A percentile compares a stretch with the other conserved stretches of the same genome.
phyloP scores from a whole-genome alignment of 305 asterid genomes.

The Ilex paraguariensis region DNA sequence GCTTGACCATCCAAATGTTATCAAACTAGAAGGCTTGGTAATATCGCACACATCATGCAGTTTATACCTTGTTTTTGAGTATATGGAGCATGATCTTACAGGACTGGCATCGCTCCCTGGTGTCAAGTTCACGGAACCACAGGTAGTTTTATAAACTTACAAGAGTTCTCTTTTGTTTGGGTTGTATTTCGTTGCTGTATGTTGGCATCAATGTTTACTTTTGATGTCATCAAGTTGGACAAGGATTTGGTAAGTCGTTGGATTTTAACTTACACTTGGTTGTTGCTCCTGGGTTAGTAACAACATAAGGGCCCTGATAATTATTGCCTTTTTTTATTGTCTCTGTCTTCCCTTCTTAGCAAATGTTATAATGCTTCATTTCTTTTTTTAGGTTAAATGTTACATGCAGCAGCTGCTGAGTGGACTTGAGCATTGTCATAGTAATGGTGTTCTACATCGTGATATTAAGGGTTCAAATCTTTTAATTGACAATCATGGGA shows the following conservation, averaged over 20 bases:
- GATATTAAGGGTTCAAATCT: conserved; percentile 97
- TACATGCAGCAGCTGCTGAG: conserved; percentile 88
- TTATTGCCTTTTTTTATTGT: too few relatives aligned
- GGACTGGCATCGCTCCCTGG: conserved; percentile 93
- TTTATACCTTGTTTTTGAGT: conserved; percentile 85
- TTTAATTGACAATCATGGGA: conserved; percentile 65
- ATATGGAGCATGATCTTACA: conserved; percentile 96
- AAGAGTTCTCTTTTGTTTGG: too few relatives aligned
- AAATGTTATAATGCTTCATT: neutral
- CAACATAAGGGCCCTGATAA: too few relatives aligned
- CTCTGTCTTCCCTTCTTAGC: too few relatives aligned
- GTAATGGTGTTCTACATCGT: conserved; percentile 78
- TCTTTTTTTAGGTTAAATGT: conserved; percentile 63
- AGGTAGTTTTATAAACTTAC: conserved; percentile 29
- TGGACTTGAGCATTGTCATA: conserved; percentile 89
- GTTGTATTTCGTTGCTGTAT: too few relatives aligned
- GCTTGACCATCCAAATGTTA: conserved; percentile 91
- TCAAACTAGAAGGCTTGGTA: conserved; percentile 85
- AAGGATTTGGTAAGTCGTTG: too few relatives aligned
- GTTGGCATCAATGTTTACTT: too few relatives aligned
- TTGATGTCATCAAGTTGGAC: too few relatives aligned
- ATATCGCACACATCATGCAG: conserved; percentile 72
- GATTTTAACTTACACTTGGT: too few relatives aligned
- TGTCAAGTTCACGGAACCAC: conserved; percentile 76
- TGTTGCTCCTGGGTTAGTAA: too few relatives aligned